Conservation (phyloP, 768 basidiomycete genomes). For the Clathrus columnatus region DNA sequence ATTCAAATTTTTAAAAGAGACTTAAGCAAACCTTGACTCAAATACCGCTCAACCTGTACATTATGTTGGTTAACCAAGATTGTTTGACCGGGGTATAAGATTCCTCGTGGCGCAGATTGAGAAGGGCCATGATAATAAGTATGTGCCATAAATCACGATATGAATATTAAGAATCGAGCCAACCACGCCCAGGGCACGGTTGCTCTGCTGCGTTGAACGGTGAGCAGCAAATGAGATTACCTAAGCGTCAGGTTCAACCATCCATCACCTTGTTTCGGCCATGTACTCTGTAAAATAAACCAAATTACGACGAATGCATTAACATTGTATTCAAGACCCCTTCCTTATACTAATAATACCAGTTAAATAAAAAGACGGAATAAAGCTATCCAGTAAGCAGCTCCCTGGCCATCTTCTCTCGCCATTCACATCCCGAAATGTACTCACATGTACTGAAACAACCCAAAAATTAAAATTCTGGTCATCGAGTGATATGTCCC, state of each 20-base stretch:
- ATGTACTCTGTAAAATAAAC: too few species aligned
- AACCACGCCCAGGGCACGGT: too few species aligned
- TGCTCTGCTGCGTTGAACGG: too few species aligned
- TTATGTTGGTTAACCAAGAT: constrained; percentile 84
- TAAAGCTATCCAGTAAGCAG: too few species aligned
- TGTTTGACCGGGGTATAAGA: constrained; percentile 57
- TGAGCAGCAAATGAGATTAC: too few species aligned
- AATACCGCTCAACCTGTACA: constrained; percentile 89
- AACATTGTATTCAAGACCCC: too few species aligned
- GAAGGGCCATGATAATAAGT: background rate
- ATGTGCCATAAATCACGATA: constrained; percentile 3
- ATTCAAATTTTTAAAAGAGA: background rate
- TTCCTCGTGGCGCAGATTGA: constrained; percentile 1
- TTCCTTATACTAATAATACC: too few species aligned
- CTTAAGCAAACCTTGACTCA: constrained; percentile 74
- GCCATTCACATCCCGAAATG: constrained; percentile 70
- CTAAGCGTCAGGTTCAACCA: too few species aligned
- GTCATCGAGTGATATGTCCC: background rate
- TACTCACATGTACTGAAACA: constrained; percentile 64
- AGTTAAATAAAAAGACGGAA: too few species aligned
- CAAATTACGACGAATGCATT: too few species aligned
- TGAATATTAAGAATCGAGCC: too few species aligned
- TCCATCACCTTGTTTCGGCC: too few species aligned
- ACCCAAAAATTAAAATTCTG: constrained; percentile 1
- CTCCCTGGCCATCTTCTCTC: constrained; percentile 42